Conservation (phyloP, 2,329 filamentous ascomycete genomes). For the Tolypocladium guangdongense region DNA sequence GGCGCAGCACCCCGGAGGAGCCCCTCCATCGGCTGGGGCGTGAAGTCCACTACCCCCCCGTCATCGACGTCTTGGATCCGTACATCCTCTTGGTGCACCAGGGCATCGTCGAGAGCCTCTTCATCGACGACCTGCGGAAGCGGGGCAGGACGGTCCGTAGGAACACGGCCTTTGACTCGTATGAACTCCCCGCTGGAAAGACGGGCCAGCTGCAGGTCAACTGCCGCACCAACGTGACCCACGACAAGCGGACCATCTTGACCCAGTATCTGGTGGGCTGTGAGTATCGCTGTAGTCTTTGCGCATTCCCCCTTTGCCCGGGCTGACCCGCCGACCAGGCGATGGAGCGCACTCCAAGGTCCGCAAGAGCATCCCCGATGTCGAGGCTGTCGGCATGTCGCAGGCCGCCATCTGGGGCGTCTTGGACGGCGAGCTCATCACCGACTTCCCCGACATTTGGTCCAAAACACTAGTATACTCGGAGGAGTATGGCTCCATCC, state of each 20-base stretch:
- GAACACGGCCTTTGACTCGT: conserved; percentile 53
- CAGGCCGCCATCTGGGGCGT: conserved; percentile 55
- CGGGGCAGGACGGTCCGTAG: conserved; percentile 52
- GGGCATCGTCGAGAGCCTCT: conserved; percentile 62
- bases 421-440: conserved; percentile 58
- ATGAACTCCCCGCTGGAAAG: conserved; percentile 32
- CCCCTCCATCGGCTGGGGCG: conserved; percentile 50
- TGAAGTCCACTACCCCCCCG: conserved; percentile 57
- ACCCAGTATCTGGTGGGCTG: conserved; percentile 60
- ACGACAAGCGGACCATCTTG: conserved; percentile 38
- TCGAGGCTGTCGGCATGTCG: conserved; percentile 44
- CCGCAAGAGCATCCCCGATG: conserved; percentile 49
- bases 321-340: conserved; percentile 22
- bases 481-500: conserved; percentile 54
- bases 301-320: neutral
- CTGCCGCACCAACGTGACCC: conserved; percentile 39
- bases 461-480: conserved; percentile 61
- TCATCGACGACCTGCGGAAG: conserved; percentile 57
- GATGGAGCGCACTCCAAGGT: conserved; percentile 65
- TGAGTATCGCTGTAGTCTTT: conserved; percentile 15
- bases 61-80: conserved; percentile 45
- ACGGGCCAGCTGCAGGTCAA: conserved; percentile 36
- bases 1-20: conserved; percentile 43
- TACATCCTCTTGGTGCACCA: conserved; percentile 56
- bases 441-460: conserved; percentile 66